Evolutionary conservation across 805 yeast genomes (phyloP), one percentile per base, ranked within the genome.

Genomic region (Ogataea methylovora): DNA sequence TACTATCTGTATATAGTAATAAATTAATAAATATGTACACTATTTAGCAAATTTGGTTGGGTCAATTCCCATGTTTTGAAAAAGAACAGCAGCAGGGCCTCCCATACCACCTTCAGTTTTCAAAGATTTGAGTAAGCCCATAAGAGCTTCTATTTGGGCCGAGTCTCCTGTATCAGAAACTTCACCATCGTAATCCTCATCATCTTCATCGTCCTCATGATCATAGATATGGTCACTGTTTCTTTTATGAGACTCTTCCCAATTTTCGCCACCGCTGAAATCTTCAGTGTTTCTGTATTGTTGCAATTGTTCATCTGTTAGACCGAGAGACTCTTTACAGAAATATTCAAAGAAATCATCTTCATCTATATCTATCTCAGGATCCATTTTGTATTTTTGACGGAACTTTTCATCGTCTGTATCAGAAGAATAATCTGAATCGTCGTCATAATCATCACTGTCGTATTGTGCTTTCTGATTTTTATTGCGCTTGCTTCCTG

Each of bases 341-440:
- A 76, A 75, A 44, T 64, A 78, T 48, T 79, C 86, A 44, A 79
- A 73, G 47, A 79, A 79, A 45, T 79, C 85, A 48, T 79, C 85
- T 43, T 77, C 84, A 45, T 73, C 76, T 8, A 78, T 71, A 34
- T 62, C 71, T 13, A 64, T 49, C 9, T 58, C 57, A 33, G 61
- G 63, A 1, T 46, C 29, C n/a, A n/a, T n/a, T n/a, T 48, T 37
- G 27, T 65, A 49, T 25, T 55, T 58, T 15, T 38, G 35, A 8
- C 32, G 37, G 8, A 43, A 36, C 11, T 39, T 44, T 3, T 27
- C 39, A 13, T 43, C 37, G 9, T 47, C 49, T 8, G 34, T 43
- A 29, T 50, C 52, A 4, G 48, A 39, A 1, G 46, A 37, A 30
- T 48, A 45, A 13, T 49, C 54, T 12, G 43, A 38, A 11, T 46